A percentile compares a stretch with the other conserved stretches of the same genome.
These are phyloP conservation scores for Lactifluus subvellereus DNA, from an alignment of 768 basidiomycete genomes.

Conservation along the genomic window DNA sequence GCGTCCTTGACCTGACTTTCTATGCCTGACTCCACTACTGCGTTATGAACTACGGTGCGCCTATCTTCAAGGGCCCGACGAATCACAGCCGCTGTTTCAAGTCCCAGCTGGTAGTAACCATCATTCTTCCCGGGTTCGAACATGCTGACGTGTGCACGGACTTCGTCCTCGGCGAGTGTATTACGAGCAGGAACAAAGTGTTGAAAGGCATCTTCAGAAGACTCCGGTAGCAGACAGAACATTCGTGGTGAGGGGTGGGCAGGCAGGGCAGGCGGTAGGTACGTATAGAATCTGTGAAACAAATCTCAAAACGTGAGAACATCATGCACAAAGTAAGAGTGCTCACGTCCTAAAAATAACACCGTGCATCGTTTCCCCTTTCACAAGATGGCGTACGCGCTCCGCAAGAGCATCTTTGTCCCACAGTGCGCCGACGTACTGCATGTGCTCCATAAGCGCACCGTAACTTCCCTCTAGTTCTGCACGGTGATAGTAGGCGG, in stretches of 20 bases:
- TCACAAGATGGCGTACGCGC: constrained; percentile 58
- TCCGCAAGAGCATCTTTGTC: constrained; percentile 56
- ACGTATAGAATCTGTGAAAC: constrained; percentile 65
- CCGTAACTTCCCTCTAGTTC: constrained; percentile 64
- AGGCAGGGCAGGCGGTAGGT: constrained; percentile 66
- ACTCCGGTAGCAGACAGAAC: constrained; percentile 71
- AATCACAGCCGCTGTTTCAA: constrained; percentile 57
- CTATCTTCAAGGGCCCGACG: constrained; percentile 45
- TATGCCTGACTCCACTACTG: background rate
- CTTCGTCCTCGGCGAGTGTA: constrained; percentile 62
- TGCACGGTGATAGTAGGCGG: constrained; percentile 76
- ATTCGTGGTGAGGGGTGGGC: constrained; percentile 52
- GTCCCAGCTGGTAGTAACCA: constrained; percentile 83
- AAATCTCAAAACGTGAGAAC: constrained; percentile 3
- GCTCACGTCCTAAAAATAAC: constrained; percentile 70
- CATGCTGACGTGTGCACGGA: constrained; percentile 86
- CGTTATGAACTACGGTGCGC: constrained; percentile 25
- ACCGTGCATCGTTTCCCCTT: constrained; percentile 53
- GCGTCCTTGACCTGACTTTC: background rate
- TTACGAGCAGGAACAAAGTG: constrained; percentile 66
- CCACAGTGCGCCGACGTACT: constrained; percentile 84
- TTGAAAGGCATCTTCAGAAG: constrained; percentile 38
- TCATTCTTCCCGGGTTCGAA: constrained; percentile 78
- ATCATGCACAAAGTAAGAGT: background rate
- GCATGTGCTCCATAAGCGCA: constrained; percentile 85